Evolutionary conservation across 164 flowering plant species (phyloP), one percentile per base, ranked within the genome.

Genomic region (Vitis labrusca): DNA sequence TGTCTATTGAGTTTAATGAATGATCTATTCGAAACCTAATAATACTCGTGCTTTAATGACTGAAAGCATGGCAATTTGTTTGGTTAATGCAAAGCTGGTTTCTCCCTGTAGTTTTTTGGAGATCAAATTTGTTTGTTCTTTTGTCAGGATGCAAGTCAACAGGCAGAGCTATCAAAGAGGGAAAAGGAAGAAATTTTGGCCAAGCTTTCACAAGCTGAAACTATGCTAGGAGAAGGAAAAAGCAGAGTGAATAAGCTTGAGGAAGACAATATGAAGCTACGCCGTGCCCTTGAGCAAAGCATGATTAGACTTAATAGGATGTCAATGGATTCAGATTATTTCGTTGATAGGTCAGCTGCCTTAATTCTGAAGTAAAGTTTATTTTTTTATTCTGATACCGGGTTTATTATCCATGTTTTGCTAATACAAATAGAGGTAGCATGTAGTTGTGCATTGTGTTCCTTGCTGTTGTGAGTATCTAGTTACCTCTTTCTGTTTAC

Each of bases 231-330:
- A 52, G 99, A 96, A 75, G 88, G 90, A 54, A 88, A 84, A 74
- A 72, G 32, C 50, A 77, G 89, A 80, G 82, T 82, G 32, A 84
- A 75, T 65, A 93, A 91, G 74, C 80, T 96, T 64, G 98, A 92
- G 80, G 98, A 89, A 75, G 98, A 96, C 80, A 96, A 93, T 80
- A 80, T 64, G 70, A 96, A 91, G 77, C 69, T 96, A 60, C 89
- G 97, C 4, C 95, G 89, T 52, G 99, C 91, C 74, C 84, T 93
- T 70, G 98, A 93, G 81, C 99, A 93, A 77, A 96, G 97, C 82
- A 96, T 96, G 98, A 92, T 95, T 37, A 87, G 97, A 74, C 87
- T 93, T 63, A 96, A 92, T 76, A 83, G 98, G 77, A 96, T 96
- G 99, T 93, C 99, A 5, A 63, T 93, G 86, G 99, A 96, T 73